phyloP scores from a whole-genome alignment of 192 early-diverging fungal genomes.

The Haplosporangium gracile region DNA sequence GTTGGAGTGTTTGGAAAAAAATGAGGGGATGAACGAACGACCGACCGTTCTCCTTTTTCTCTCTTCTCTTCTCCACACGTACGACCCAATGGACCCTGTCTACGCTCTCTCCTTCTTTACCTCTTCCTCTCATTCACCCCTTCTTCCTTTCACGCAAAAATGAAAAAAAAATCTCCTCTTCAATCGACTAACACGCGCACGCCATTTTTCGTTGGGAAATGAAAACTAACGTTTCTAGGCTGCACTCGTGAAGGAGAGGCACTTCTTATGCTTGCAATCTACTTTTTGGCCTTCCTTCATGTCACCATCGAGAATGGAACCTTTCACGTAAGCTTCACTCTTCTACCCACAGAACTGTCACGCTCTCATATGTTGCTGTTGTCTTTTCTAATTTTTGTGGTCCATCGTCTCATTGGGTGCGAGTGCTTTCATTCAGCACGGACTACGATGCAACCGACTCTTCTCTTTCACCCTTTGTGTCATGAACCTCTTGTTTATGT shows the following conservation, averaged over 20 bases:
- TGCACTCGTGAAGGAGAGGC: constrained; percentile 54
- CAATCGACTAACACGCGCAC: neutral
- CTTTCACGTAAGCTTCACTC: constrained; percentile 34
- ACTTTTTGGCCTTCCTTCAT: constrained; percentile 55
- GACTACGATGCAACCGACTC: neutral
- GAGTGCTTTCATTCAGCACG: neutral
- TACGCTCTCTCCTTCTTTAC: too few relatives aligned
- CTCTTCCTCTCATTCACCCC: too few relatives aligned
- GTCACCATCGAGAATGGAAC: constrained; percentile 53
- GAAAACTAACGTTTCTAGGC: constrained; percentile 8
- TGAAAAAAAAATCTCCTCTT: neutral
- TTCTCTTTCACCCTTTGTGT: neutral
- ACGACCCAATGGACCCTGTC: neutral
- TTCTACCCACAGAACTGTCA: neutral
- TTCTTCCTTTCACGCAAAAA: too few relatives aligned
- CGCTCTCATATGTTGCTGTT: neutral
- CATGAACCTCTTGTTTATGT: neutral
- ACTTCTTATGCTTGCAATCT: constrained; percentile 47
- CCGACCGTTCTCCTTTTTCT: neutral
- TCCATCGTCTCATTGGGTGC: neutral
- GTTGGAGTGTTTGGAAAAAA: neutral
- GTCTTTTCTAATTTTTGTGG: neutral
- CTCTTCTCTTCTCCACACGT: neutral
- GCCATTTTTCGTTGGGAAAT: neutral
- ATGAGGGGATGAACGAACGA: neutral